These are phyloP conservation scores for Neotropicomus parvogracilis DNA, from an alignment of 1,284 basidiomycete genomes.

Conservation along the genomic window DNA sequence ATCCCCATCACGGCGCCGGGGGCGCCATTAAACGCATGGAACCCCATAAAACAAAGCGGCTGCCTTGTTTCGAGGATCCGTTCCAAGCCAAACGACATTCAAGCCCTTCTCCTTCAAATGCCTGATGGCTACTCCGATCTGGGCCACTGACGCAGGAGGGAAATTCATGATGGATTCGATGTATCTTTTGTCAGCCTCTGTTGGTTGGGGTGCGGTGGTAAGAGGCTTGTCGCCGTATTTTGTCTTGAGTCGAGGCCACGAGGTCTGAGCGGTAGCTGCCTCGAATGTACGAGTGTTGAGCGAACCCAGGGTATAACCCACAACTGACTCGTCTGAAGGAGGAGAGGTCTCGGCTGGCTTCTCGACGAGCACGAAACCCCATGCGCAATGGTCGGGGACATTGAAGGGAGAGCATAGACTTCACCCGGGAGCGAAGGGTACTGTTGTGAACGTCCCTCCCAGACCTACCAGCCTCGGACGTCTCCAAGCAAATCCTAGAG, in stretches of 20 bases:
- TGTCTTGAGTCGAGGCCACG: conserved; percentile 33
- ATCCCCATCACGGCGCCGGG: conserved; percentile 30
- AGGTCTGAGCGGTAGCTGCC: conserved; percentile 19
- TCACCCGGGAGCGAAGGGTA: conserved; percentile 63
- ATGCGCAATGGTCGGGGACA: conserved; percentile 53
- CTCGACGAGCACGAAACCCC: conserved; percentile 70
- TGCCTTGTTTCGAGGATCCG: conserved; percentile 26
- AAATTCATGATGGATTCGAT: conserved; percentile 24
- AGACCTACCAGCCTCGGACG: conserved; percentile 64
- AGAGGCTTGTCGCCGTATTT: conserved; percentile 20
- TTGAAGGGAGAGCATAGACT: conserved; percentile 66
- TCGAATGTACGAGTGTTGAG: conserved; percentile 32
- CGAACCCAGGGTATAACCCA: conserved; percentile 29
- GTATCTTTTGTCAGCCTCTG: conserved; percentile 24
- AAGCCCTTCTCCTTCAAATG: conserved; percentile 29
- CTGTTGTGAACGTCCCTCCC: conserved; percentile 59
- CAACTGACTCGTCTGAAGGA: conserved; percentile 29
- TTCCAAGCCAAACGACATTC: conserved; percentile 29
- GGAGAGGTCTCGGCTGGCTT: conserved; percentile 30
- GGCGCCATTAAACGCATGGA: conserved; percentile 25
- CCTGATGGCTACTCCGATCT: conserved; percentile 33
- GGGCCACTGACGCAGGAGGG: conserved; percentile 24
- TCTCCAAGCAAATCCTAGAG: conserved; percentile 69
- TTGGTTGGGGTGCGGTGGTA: conserved; percentile 12
- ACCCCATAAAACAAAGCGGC: conserved; percentile 32